Evolutionary conservation across 2,329 filamentous ascomycete species (phyloP).

Genomic region (Penicillium fuscoglaucum): DNA sequence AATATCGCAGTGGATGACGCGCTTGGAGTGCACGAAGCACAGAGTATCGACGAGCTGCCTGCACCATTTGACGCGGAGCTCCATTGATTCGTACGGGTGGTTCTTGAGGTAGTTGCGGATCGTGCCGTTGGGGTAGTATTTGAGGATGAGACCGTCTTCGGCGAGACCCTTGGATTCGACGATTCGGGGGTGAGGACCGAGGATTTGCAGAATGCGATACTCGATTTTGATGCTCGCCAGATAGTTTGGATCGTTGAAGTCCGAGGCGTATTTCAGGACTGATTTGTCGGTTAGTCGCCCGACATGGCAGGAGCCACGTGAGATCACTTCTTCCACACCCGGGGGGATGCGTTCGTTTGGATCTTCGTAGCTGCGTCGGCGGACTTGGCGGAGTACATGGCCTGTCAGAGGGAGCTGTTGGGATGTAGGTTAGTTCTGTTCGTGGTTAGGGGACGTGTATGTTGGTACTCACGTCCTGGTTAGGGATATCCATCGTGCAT

Average conservation of each 20-base stretch:
- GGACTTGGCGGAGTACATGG: background rate
- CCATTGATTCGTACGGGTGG: background rate
- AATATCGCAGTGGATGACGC: conserved; percentile 11
- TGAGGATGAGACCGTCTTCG: conserved; percentile 14
- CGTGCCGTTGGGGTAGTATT: conserved; percentile 16
- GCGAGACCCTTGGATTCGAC: conserved; percentile 9
- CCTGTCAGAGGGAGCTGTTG: background rate
- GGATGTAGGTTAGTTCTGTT: background rate
- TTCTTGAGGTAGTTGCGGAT: conserved; percentile 11
- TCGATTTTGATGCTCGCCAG: conserved; percentile 11
- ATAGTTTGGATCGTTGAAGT: background rate
- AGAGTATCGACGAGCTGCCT: conserved; percentile 21
- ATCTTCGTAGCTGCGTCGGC: background rate
- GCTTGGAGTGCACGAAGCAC: conserved; percentile 16
- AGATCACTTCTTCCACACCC: conserved; percentile 16
- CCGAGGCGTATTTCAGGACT: conserved; percentile 19
- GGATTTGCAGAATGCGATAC: conserved; percentile 6
- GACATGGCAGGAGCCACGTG: conserved; percentile 10
- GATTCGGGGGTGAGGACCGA: conserved; percentile 17
- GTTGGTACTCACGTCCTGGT: background rate
- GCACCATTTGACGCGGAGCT: conserved; percentile 19
- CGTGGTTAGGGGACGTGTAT: background rate
- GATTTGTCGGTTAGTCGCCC: conserved; percentile 8
- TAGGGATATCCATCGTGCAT: background rate
- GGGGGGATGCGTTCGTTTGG: conserved; percentile 10